A percentile compares a stretch with the other conserved stretches of the same genome.
These are phyloP conservation scores for Canna indica DNA, from an alignment of 176 grass and related monocot genomes.

Conservation along the genomic window DNA sequence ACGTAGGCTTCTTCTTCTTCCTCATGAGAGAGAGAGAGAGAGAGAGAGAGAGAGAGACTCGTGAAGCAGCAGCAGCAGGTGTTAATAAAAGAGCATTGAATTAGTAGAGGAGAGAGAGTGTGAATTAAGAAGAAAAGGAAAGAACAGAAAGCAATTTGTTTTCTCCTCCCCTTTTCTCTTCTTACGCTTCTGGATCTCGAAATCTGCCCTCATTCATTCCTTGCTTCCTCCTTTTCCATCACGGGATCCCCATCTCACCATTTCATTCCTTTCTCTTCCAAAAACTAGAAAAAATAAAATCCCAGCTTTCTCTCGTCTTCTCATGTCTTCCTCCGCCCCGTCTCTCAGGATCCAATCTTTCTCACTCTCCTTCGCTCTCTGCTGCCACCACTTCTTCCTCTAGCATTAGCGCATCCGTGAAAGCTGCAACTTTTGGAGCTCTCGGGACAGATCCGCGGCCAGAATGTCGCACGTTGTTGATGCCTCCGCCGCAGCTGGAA, in stretches of 20 bases:
- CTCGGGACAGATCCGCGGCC: constrained; percentile 16
- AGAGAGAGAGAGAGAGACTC: background rate
- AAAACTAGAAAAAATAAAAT: background rate
- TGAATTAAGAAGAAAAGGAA: background rate
- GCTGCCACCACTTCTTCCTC: background rate
- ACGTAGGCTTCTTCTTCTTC: background rate
- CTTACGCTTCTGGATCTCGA: constrained; percentile 11
- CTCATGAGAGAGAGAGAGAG: background rate
- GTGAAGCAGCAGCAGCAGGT: background rate
- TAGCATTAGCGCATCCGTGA: background rate
- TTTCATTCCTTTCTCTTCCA: background rate
- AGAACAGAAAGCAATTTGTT: background rate
- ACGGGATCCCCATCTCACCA: constrained; percentile 36
- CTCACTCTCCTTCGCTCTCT: background rate
- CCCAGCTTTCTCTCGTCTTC: background rate
- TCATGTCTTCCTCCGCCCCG: constrained; percentile 24
- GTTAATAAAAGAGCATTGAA: no score
- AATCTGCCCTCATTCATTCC: constrained; percentile 55
- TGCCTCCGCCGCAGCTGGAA: constrained; percentile 9
- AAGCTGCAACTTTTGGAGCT: background rate
- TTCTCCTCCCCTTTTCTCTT: background rate
- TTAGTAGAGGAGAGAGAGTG: background rate
- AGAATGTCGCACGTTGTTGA: constrained; percentile 42
- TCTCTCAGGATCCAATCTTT: constrained; percentile 15
- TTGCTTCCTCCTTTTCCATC: constrained; percentile 31